Conservation (phyloP, 2,329 filamentous ascomycete genomes). For the Aspergillus aculeatinus region DNA sequence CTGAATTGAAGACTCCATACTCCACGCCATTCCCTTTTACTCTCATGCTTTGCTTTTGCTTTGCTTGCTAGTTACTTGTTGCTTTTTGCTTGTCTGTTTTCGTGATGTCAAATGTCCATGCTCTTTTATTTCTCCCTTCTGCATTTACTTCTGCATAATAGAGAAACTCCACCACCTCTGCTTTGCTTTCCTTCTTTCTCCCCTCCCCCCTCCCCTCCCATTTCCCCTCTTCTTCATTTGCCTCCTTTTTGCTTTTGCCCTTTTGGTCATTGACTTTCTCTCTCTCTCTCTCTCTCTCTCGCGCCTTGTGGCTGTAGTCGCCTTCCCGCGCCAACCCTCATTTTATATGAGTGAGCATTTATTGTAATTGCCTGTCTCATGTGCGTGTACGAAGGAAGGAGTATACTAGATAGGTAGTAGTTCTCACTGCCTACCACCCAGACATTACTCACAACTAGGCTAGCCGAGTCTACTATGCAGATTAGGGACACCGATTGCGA, state of each 20-base stretch:
- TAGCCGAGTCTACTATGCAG: no score
- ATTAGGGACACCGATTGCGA: no score
- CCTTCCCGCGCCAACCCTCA: not conserved
- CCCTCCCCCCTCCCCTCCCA: not conserved
- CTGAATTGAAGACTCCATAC: not conserved
- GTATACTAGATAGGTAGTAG: constrained; percentile 6
- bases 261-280: constrained; percentile 9
- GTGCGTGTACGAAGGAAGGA: not conserved
- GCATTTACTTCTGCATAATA: constrained; percentile 7
- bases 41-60: not conserved
- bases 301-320: constrained; percentile 1
- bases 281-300: not conserved
- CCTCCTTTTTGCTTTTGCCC: constrained; percentile 13
- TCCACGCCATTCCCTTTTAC: constrained; percentile 1
- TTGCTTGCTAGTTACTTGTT: not conserved
- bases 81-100: not conserved
- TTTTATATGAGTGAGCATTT: not conserved
- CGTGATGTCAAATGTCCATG: not conserved
- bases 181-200: not conserved
- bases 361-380: not conserved
- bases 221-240: not conserved
- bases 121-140: constrained; percentile 12
- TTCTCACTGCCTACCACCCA: no score
- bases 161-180: not conserved
- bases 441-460: no score